These are phyloP conservation scores for Sphagnum magellanicum DNA, from an alignment of 228 moss, liverwort and hornwort genomes.

Conservation along the genomic window DNA sequence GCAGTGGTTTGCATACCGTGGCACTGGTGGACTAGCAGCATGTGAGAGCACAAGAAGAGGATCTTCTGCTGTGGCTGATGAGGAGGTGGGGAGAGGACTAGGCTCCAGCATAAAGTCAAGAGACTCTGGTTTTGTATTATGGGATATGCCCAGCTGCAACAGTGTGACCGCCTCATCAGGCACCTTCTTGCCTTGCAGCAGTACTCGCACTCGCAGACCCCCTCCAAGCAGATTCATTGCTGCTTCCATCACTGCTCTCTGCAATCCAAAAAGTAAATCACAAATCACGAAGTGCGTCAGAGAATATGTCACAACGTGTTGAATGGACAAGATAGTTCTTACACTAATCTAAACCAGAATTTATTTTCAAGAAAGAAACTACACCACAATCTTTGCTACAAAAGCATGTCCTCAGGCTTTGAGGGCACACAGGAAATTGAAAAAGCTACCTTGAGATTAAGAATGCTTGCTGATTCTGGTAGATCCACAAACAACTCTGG, in stretches of 20 bases:
- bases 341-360: too few relatives aligned
- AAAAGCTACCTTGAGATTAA: slow-evolving; percentile 73
- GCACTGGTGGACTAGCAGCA: slow-evolving; percentile 83
- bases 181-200: slow-evolving; percentile 94
- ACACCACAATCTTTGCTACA: too few relatives aligned
- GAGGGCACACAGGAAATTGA: too few relatives aligned
- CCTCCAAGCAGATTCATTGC: slow-evolving; percentile 98
- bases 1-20: slow-evolving; percentile 44
- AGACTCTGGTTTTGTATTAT: slow-evolving; percentile 72
- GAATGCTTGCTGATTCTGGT: slow-evolving; percentile 84
- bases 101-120: slow-evolving; percentile 98
- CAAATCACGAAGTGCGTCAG: too few relatives aligned
- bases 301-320: too few relatives aligned
- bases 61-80: slow-evolving; percentile 81
- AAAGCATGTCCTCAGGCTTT: too few relatives aligned
- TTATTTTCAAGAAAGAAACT: too few relatives aligned
- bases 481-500: slow-evolving; percentile 93
- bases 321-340: too few relatives aligned
- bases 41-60: slow-evolving; percentile 88
- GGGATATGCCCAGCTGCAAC: slow-evolving; percentile 88
- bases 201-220: slow-evolving; percentile 85
- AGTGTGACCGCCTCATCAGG: slow-evolving; percentile 87
- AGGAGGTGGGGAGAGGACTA: slow-evolving; percentile 78
- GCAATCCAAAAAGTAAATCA: slow-evolving; percentile 1
- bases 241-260: slow-evolving; percentile 99